These are phyloP conservation scores for Fusarium sp. DNA, from an alignment of 2,329 filamentous ascomycete genomes.

Conservation along the genomic window DNA sequence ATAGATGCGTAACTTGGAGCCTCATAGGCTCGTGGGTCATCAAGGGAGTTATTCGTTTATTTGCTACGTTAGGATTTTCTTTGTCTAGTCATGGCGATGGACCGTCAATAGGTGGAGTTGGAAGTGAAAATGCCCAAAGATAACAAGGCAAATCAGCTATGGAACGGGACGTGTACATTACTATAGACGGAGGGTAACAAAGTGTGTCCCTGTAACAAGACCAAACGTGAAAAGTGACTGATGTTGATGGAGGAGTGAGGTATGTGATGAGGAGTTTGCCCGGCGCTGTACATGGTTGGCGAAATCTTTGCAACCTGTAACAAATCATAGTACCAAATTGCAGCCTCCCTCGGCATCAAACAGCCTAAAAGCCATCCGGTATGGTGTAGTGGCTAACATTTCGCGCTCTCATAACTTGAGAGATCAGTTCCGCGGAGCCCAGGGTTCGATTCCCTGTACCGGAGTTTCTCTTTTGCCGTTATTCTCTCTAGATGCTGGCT, in stretches of 20 bases:
- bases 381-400: conserved; percentile 51
- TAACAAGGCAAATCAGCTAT: conserved; percentile 18
- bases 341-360: too few species aligned
- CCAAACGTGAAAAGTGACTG: neutral
- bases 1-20: conserved; percentile 19
- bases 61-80: conserved; percentile 18
- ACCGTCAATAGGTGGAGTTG: conserved; percentile 35
- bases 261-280: neutral
- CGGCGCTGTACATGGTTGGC: neutral
- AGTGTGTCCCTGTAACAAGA: conserved; percentile 14
- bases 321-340: too few species aligned
- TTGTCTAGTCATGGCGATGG: conserved; percentile 20
- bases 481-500: too few species aligned
- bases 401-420: conserved; percentile 46
- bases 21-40: conserved; percentile 23
- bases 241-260: neutral
- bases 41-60: conserved; percentile 36
- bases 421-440: conserved; percentile 38
- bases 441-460: conserved; percentile 45
- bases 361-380: conserved; percentile 34
- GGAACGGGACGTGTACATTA: conserved; percentile 43
- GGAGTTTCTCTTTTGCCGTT: conserved; percentile 26
- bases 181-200: conserved; percentile 43
- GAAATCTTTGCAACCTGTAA: conserved; percentile 11
- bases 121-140: conserved; percentile 38